Percentiles rank a stretch among this genome's conserved stretches.
These are phyloP conservation scores for Saussurea involucrata DNA, from an alignment of 129 eudicot species.

Conservation along the genomic window DNA sequence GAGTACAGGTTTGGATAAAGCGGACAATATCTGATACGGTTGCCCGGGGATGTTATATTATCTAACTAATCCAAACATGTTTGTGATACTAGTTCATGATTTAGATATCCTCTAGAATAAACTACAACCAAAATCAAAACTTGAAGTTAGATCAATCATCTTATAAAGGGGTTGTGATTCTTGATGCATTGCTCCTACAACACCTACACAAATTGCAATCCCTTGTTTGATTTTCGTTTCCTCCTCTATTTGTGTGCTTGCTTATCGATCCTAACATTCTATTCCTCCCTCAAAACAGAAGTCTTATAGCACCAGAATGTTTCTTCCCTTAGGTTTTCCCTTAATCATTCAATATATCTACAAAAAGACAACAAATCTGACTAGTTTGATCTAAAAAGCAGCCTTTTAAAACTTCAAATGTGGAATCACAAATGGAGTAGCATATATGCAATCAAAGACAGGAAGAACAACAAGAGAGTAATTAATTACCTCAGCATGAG, in stretches of 20 bases:
- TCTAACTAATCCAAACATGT: too few species aligned
- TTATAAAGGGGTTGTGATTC: not conserved
- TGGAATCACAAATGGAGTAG: constrained; percentile 1
- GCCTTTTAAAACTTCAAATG: not conserved
- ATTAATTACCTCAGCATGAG: constrained; percentile 95
- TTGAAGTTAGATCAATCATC: not conserved
- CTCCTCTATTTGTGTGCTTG: not conserved
- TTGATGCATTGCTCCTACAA: not conserved
- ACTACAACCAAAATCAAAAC: not conserved
- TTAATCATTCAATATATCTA: not conserved
- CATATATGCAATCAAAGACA: not conserved
- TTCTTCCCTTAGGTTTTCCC: not conserved
- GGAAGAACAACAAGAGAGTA: not conserved
- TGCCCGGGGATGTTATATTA: too few species aligned
- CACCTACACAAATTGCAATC: not conserved
- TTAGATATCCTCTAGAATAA: not conserved
- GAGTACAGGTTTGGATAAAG: too few species aligned
- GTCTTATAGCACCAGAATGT: not conserved
- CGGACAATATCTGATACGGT: too few species aligned
- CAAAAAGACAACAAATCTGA: not conserved
- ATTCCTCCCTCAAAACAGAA: too few species aligned
- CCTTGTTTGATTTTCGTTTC: not conserved
- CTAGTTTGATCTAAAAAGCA: not conserved
- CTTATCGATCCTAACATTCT: not conserved
- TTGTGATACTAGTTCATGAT: too few species aligned